These are phyloP conservation scores for Wallacemonas sp. DNA, from an alignment of 208 protist genomes.

Conservation along the genomic window DNA sequence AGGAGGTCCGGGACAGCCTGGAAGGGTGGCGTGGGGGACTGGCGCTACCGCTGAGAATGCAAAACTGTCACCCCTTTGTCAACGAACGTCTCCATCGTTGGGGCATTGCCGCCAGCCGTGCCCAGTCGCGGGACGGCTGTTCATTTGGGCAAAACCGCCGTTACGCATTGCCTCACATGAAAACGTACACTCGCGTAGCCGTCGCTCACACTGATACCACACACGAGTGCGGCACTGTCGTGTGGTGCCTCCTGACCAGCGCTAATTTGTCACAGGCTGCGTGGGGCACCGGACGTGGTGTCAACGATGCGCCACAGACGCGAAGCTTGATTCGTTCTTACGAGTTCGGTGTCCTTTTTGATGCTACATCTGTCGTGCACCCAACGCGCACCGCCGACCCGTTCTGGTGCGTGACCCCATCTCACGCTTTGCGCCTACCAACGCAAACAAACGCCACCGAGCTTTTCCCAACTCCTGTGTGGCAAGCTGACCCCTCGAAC, in stretches of 20 bases:
- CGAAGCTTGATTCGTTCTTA: conserved; percentile 58
- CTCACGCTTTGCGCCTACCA: conserved; percentile 28
- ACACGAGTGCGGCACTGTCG: conserved; percentile 23
- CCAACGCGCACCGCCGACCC: not conserved
- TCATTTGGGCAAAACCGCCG: conserved; percentile 13
- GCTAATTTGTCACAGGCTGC: conserved; percentile 86
- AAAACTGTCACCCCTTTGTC: conserved; percentile 59
- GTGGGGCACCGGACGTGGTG: conserved; percentile 48
- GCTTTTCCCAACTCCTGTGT: conserved; percentile 13
- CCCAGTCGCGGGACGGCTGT: conserved; percentile 3
- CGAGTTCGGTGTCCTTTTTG: conserved; percentile 87
- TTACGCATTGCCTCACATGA: conserved; percentile 78
- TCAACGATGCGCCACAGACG: not conserved
- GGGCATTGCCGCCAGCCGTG: too few species aligned
- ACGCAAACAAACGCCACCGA: conserved; percentile 13
- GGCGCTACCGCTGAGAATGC: conserved; percentile 61
- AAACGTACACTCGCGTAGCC: conserved; percentile 64
- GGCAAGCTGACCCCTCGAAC: not conserved
- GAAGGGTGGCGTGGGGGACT: conserved; percentile 80
- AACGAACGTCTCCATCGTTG: conserved; percentile 75
- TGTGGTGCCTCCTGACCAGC: conserved; percentile 83
- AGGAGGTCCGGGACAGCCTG: conserved; percentile 64
- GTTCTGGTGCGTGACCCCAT: conserved; percentile 43
- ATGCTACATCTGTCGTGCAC: conserved; percentile 28
- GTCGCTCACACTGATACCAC: conserved; percentile 5